A percentile compares a stretch with the other conserved stretches of the same genome.
These are phyloP conservation scores for Collybia sordida DNA, from an alignment of 768 basidiomycete genomes.

Conservation along the genomic window DNA sequence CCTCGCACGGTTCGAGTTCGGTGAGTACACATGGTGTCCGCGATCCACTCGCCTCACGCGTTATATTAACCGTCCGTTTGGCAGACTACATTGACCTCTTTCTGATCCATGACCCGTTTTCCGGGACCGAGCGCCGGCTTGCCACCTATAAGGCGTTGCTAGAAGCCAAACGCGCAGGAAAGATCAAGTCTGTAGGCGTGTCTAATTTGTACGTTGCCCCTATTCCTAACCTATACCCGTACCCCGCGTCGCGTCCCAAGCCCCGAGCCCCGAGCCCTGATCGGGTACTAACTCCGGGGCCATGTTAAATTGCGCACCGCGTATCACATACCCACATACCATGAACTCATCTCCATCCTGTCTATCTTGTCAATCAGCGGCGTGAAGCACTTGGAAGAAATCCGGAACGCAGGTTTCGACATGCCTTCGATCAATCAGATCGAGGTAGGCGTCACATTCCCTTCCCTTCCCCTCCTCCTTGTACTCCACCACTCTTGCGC, in stretches of 20 bases:
- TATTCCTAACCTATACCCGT: too few species aligned
- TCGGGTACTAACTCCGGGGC: too few species aligned
- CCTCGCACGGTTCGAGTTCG: constrained; percentile 55
- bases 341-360: background rate
- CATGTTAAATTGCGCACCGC: background rate
- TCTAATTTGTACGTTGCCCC: constrained; percentile 71
- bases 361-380: constrained; percentile 37
- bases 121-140: constrained; percentile 64
- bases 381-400: constrained; percentile 74
- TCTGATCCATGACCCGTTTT: constrained; percentile 73
- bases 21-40: constrained; percentile 33
- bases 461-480: background rate
- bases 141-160: constrained; percentile 70
- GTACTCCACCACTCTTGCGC: background rate
- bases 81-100: constrained; percentile 60
- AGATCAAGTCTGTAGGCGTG: constrained; percentile 73
- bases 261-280: too few species aligned
- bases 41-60: background rate
- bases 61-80: background rate
- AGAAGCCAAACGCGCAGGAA: constrained; percentile 61
- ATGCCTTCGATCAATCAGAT: constrained; percentile 80
- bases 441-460: constrained; percentile 46
- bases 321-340: background rate
- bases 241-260: too few species aligned
- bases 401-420: constrained; percentile 58